phyloP scores from a whole-genome alignment of 495 filamentous ascomycete species.

The Penicillium canescens region DNA sequence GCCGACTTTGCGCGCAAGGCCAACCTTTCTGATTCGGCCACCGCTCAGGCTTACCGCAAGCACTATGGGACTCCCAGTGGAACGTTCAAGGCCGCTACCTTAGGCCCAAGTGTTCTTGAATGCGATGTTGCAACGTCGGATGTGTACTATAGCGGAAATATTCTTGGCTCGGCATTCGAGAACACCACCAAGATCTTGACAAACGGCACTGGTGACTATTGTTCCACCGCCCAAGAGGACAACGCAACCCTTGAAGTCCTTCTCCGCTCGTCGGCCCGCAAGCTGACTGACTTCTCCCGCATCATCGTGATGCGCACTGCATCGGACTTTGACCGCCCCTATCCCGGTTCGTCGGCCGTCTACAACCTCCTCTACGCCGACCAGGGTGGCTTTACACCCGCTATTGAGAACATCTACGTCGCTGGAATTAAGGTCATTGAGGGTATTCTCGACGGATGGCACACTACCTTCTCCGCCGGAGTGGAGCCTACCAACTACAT shows the following conservation, averaged over 20 bases:
- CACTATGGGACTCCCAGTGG: constrained; percentile 48
- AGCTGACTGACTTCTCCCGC: constrained; percentile 64
- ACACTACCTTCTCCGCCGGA: constrained; percentile 55
- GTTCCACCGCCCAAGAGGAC: constrained; percentile 73
- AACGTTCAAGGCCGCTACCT: constrained; percentile 51
- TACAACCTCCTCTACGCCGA: constrained; percentile 59
- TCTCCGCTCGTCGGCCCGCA: constrained; percentile 54
- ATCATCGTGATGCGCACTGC: constrained; percentile 75
- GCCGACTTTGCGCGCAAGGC: constrained; percentile 56
- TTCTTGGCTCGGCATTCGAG: constrained; percentile 63
- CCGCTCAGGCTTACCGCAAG: constrained; percentile 57
- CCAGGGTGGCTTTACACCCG: constrained; percentile 59
- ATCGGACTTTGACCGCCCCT: constrained; percentile 71
- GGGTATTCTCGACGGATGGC: constrained; percentile 64
- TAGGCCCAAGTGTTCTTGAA: constrained; percentile 57
- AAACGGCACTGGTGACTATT: constrained; percentile 68
- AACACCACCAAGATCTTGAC: constrained; percentile 66
- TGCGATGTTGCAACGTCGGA: constrained; percentile 72
- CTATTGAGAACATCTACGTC: constrained; percentile 65
- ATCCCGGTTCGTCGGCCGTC: constrained; percentile 52
- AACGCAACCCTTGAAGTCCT: constrained; percentile 70
- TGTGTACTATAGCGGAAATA: constrained; percentile 66
- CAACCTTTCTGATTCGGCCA: constrained; percentile 53
- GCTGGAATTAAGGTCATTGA: constrained; percentile 67
- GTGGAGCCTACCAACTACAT: constrained; percentile 68